These are phyloP conservation scores for Candida insectorum DNA, from an alignment of 805 yeast genomes.

Conservation along the genomic window DNA sequence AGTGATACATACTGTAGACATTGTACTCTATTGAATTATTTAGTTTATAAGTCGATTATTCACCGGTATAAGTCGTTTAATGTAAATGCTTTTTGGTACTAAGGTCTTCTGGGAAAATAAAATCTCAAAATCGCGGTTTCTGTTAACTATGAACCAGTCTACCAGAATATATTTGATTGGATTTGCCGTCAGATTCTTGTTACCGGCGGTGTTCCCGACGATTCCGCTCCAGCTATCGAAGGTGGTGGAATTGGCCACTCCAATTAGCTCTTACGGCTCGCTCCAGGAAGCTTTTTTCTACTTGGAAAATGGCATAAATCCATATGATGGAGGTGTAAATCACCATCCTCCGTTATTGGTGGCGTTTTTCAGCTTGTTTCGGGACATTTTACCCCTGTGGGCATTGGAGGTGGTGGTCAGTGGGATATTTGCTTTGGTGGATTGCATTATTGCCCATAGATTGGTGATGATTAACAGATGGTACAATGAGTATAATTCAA, in stretches of 20 bases:
- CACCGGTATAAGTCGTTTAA: no score
- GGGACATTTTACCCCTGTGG: constrained; percentile 15
- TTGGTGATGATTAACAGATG: constrained; percentile 49
- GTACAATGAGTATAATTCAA: constrained; percentile 25
- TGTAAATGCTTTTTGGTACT: no score
- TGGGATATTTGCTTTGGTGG: constrained; percentile 55
- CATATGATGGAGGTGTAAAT: constrained; percentile 82
- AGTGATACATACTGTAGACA: constrained; percentile 3
- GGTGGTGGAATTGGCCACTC: constrained; percentile 65
- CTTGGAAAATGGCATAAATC: constrained; percentile 50
- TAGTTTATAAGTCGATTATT: no score
- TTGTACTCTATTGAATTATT: not conserved
- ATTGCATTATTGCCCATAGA: constrained; percentile 53
- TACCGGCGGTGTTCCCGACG: constrained; percentile 34
- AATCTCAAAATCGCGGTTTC: no score
- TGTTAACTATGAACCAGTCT: no score
- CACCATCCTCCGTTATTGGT: constrained; percentile 82
- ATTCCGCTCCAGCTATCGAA: constrained; percentile 25
- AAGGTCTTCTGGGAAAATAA: no score
- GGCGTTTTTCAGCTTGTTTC: constrained; percentile 41
- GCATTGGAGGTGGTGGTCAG: constrained; percentile 21
- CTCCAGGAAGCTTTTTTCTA: constrained; percentile 50
- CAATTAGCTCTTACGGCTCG: constrained; percentile 63
- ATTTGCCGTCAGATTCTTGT: constrained; percentile 28
- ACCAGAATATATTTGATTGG: constrained; percentile 17